A percentile compares a stretch with the other conserved stretches of the same genome.
These are phyloP conservation scores for Phytophthora sp. DNA, from an alignment of 352 stramenopile genomes.

Conservation along the genomic window DNA sequence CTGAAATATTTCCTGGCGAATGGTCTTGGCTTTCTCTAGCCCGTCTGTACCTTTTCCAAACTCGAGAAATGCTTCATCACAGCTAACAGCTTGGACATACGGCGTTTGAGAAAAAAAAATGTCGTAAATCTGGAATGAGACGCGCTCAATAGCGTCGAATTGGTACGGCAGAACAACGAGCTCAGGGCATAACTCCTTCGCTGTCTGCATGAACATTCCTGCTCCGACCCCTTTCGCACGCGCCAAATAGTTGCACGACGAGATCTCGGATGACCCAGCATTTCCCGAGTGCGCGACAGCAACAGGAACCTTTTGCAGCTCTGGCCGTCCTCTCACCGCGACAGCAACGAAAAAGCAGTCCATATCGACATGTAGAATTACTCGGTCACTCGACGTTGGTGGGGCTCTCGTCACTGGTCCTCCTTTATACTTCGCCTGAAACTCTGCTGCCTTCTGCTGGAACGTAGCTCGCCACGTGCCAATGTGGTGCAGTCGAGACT, in stretches of 20 bases:
- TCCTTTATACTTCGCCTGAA: constrained; percentile 70
- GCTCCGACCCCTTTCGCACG: constrained; percentile 91
- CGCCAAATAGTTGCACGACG: constrained; percentile 96
- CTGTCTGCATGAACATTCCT: constrained; percentile 94
- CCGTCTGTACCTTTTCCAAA: constrained; percentile 66
- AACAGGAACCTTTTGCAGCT: constrained; percentile 80
- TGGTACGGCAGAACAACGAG: constrained; percentile 95
- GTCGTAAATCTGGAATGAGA: constrained; percentile 93
- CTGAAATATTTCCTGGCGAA: constrained; percentile 72
- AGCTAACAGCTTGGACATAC: constrained; percentile 94
- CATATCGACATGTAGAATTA: constrained; percentile 97
- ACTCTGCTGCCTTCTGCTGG: constrained; percentile 66
- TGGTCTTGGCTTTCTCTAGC: constrained; percentile 67
- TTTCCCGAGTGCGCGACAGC: constrained; percentile 91
- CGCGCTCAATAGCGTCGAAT: constrained; percentile 90
- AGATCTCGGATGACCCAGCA: constrained; percentile 90
- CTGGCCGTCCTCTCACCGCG: constrained; percentile 81
- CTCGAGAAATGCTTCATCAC: constrained; percentile 96
- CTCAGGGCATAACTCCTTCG: constrained; percentile 91
- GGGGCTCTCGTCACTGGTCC: constrained; percentile 36
- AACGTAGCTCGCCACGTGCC: constrained; percentile 81
- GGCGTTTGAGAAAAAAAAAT: constrained; percentile 90
- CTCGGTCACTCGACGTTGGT: constrained; percentile 53
- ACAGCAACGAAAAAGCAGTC: constrained; percentile 98
- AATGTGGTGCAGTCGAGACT: constrained; percentile 87